Evolutionary conservation across 768 basidiomycete genomes (phyloP).

Genomic region (Boletus subparvulus): DNA sequence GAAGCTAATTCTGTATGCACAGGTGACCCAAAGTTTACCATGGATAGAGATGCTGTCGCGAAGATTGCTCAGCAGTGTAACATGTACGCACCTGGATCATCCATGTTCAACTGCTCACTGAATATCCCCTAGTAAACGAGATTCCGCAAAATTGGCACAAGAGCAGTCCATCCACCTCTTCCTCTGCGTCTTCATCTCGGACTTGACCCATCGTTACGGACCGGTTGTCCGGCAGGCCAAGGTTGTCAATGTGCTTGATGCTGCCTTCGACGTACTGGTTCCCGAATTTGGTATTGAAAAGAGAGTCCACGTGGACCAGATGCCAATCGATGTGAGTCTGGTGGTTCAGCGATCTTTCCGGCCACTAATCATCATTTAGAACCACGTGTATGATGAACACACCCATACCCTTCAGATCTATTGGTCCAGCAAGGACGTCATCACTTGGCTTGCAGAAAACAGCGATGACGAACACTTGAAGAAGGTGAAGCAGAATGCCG

Average conservation of each 20-base stretch:
- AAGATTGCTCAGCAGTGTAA: conserved; percentile 99
- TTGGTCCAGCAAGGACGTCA: conserved; percentile 94
- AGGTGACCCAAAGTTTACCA: conserved; percentile 87
- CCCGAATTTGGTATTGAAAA: conserved; percentile 99
- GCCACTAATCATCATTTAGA: conserved; percentile 48
- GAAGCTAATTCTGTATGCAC: conserved; percentile 3
- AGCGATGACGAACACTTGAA: conserved; percentile 95
- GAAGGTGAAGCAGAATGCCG: conserved; percentile 91
- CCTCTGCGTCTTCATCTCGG: conserved; percentile 91
- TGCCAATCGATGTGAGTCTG: conserved; percentile 87
- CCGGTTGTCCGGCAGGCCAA: conserved; percentile 94
- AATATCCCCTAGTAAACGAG: conserved; percentile 64
- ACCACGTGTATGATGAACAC: conserved; percentile 96
- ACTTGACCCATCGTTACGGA: conserved; percentile 92
- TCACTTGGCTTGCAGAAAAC: conserved; percentile 92
- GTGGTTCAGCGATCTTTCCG: not conserved
- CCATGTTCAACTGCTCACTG: not conserved
- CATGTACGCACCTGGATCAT: conserved; percentile 55
- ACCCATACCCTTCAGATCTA: conserved; percentile 90
- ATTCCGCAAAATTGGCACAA: conserved; percentile 88
- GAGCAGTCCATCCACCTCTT: conserved; percentile 96
- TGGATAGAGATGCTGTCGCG: conserved; percentile 97
- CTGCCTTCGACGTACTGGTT: conserved; percentile 94
- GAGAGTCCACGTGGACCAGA: conserved; percentile 97
- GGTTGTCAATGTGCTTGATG: conserved; percentile 94